Conservation (phyloP, 176 grass and related monocot genomes). For the Eragrostis nindensis region DNA sequence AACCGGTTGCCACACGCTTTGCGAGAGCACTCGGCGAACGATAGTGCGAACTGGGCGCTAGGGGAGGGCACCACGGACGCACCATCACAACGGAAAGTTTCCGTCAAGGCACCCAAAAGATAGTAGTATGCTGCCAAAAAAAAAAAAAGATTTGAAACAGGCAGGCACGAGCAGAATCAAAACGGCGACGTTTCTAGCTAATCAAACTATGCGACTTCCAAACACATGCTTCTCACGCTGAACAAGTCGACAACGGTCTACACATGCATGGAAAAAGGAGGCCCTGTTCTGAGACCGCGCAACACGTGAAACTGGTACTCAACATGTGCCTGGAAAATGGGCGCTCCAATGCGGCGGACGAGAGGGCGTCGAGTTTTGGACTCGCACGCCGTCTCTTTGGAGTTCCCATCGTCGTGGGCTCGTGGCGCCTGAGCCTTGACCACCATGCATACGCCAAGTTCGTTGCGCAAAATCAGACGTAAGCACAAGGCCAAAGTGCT, state of each 20-base stretch:
- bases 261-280: slow-evolving; percentile 8
- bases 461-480: no score
- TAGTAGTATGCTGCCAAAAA: no score
- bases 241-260: background rate
- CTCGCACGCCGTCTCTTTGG: no score
- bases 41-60: background rate
- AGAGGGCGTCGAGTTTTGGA: no score
- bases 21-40: background rate
- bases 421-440: no score
- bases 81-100: no score
- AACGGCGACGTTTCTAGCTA: background rate
- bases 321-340: background rate
- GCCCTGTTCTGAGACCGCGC: background rate
- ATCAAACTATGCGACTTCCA: background rate
- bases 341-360: background rate
- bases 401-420: background rate
- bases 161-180: background rate
- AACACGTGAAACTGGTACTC: background rate
- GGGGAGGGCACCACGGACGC: no score
- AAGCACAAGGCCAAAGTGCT: no score
- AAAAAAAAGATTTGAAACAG: background rate
- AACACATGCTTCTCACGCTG: slow-evolving; percentile 19
- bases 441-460: no score
- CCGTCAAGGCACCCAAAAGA: background rate
- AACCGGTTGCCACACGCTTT: slow-evolving; percentile 12